Evolutionary conservation across 2,329 filamentous ascomycete genomes (phyloP).

Genomic region (Exophiala sp.): DNA sequence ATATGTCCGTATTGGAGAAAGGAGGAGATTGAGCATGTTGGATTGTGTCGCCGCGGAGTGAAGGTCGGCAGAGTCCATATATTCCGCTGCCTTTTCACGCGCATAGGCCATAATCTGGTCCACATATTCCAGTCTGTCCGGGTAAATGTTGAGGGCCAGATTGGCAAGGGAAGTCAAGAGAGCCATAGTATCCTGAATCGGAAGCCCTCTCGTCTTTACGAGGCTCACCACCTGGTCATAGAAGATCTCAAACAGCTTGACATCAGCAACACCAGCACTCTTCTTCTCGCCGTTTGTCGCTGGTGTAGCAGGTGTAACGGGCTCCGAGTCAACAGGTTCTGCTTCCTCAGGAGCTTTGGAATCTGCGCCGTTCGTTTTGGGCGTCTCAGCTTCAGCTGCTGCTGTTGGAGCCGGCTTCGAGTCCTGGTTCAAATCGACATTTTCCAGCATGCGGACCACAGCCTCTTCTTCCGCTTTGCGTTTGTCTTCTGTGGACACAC

Average conservation of each 20-base stretch:
- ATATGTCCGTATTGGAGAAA: constrained; percentile 85
- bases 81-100: constrained; percentile 78
- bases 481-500: constrained; percentile 66
- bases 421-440: constrained; percentile 59
- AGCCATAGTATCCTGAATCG: constrained; percentile 92
- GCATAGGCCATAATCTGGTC: constrained; percentile 91
- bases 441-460: constrained; percentile 71
- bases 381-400: constrained; percentile 28
- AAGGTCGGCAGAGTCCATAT: constrained; percentile 90
- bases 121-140: constrained; percentile 75
- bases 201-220: constrained; percentile 83
- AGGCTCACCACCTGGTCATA: constrained; percentile 93
- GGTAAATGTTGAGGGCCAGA: constrained; percentile 92
- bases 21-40: constrained; percentile 83
- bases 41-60: constrained; percentile 85
- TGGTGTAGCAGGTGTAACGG: constrained; percentile 25
- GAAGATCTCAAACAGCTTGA: constrained; percentile 95
- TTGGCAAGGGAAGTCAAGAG: constrained; percentile 91
- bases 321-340: constrained; percentile 35
- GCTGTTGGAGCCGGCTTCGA: constrained; percentile 30
- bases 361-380: constrained; percentile 35
- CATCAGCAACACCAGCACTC: constrained; percentile 51
- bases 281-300: constrained; percentile 35
- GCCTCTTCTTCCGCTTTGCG: constrained; percentile 82
- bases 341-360: constrained; percentile 22